Evolutionary conservation across 2,329 filamentous ascomycete genomes (phyloP), one percentile per base, ranked within the genome.

Genomic region (Eurotiales sp.): DNA sequence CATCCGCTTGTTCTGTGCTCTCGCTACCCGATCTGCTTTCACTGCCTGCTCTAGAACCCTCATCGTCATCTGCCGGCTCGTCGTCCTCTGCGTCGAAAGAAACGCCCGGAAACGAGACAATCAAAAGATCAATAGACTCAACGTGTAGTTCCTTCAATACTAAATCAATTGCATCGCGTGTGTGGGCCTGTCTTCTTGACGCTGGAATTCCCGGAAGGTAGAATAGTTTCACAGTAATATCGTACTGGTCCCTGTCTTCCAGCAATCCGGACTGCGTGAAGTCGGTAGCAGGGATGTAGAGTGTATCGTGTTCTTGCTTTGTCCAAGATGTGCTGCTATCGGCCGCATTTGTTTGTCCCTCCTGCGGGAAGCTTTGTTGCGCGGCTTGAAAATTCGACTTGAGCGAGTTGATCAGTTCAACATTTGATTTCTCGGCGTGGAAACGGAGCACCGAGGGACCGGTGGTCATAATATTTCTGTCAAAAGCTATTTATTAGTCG

Each of bases 221-320:
- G 76, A 99, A 99, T 19, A 99, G 74, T 72, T 99, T 99, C 55
- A 93, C 86, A 0, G 92, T 96, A 63, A 96, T 90, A 65, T 96
- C 90, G 74, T 99, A 99, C 59, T 90, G 85, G 53, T 81, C 77
- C 22, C 86, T 78, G 59, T 95, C 90, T 65, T 99, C 93, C 27
- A 83, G 78, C 41, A 99, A 76, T 0, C 87, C 86, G 3, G 82
- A 83, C 25, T 80, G 73, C 11, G 81, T 76, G 77, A 86, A 88
- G 68, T 90, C 83, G 65, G 92, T 83, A 36, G 86, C 81, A 42
- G 92, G 92, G 36, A 96, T 81, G 65, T 87, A 92, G 41, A 92
- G 77, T 4, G 78, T 77, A 44, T 76, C 75, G 36, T 74, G 77
- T 41, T 83, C 77, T 46, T 74, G 74, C 53, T 79, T 79, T 0